phyloP scores from a whole-genome alignment of 2,329 filamentous ascomycete genomes.

The Cordyceps tenuipes region DNA sequence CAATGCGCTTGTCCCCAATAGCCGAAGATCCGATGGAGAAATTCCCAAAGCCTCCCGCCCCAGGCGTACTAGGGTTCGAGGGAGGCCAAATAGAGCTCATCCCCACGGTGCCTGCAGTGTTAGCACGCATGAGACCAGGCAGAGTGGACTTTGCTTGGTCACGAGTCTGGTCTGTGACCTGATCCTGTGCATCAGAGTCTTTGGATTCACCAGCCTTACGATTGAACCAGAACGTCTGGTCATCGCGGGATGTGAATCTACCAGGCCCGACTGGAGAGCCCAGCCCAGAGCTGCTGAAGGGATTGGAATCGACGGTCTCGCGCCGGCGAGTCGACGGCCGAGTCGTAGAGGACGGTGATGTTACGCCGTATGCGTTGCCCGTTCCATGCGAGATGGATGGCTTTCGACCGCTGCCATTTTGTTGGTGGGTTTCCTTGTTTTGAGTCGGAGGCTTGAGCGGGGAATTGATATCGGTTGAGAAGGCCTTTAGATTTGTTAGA shows the following conservation, averaged over 20 bases:
- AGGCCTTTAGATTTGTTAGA: conserved; percentile 48
- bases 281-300: conserved; percentile 41
- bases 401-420: conserved; percentile 64
- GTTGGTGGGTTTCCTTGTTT: conserved; percentile 55
- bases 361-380: conserved; percentile 56
- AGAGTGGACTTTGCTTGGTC: conserved; percentile 31
- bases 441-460: conserved; percentile 78
- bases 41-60: conserved; percentile 78
- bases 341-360: conserved; percentile 62
- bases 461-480: conserved; percentile 83
- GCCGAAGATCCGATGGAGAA: conserved; percentile 62
- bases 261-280: conserved; percentile 53
- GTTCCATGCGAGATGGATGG: conserved; percentile 68
- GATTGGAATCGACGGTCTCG: conserved; percentile 69
- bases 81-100: conserved; percentile 37
- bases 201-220: conserved; percentile 47
- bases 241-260: conserved; percentile 52
- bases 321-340: conserved; percentile 73
- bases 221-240: conserved; percentile 49
- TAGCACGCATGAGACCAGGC: conserved; percentile 44
- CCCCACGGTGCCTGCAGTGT: conserved; percentile 40
- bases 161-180: conserved; percentile 15
- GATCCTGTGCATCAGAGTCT: conserved; percentile 35
- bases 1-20: conserved; percentile 65
- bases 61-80: conserved; percentile 50